phyloP scores from a whole-genome alignment of 495 filamentous ascomycete species.

The Penicillium diatomitis region DNA sequence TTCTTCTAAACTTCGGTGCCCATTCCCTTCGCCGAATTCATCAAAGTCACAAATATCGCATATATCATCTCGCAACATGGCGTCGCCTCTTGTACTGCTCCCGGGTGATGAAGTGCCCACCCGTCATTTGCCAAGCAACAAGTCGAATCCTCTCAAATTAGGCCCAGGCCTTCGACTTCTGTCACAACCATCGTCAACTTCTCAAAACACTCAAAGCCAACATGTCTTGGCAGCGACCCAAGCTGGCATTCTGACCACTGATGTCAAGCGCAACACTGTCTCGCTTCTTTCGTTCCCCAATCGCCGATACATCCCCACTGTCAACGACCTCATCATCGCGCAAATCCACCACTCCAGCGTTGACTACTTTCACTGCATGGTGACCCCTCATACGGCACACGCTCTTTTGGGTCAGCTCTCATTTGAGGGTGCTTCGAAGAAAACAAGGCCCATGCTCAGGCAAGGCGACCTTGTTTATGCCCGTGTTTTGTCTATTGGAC shows the following conservation, averaged over 20 bases:
- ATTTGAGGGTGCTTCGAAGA: constrained; percentile 86
- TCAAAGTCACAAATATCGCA: background rate
- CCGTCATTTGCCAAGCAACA: constrained; percentile 48
- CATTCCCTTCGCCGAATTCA: background rate
- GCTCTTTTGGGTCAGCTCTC: constrained; percentile 76
- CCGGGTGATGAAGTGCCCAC: constrained; percentile 69
- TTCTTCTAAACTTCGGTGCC: too few relatives aligned
- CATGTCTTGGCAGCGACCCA: constrained; percentile 59
- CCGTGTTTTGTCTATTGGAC: constrained; percentile 53
- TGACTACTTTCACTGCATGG: constrained; percentile 67
- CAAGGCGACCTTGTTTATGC: constrained; percentile 78
- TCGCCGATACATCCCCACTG: constrained; percentile 66
- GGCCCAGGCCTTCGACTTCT: constrained; percentile 68
- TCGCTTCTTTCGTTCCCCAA: constrained; percentile 30
- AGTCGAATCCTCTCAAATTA: constrained; percentile 62
- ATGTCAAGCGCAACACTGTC: constrained; percentile 58
- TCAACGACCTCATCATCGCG: constrained; percentile 76
- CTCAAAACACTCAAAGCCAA: constrained; percentile 2
- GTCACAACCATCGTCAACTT: constrained; percentile 21
- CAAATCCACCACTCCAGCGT: constrained; percentile 63
- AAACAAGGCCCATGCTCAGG: constrained; percentile 71
- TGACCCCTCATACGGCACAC: constrained; percentile 61
- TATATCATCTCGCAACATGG: constrained; percentile 14
- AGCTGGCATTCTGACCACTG: constrained; percentile 68
- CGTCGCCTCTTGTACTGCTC: constrained; percentile 49